Base-by-base conservation (phyloP, 179 eudicot species). In the Patellifolia procumbens region DNA sequence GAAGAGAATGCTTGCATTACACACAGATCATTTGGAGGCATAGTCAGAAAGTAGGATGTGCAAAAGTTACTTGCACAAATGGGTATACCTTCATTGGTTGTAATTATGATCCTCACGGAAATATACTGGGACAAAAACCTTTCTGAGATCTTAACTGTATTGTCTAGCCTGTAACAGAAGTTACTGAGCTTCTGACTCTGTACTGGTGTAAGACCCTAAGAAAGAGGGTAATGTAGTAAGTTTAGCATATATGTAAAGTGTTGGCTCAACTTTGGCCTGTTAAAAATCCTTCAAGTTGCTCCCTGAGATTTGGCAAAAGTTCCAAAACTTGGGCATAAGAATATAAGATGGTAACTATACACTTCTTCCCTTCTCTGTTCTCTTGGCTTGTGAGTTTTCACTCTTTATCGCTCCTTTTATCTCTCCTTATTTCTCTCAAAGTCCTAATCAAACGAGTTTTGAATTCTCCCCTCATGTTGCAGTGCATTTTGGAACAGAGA, bases 101-200 rank as follows among this genome's bases (percentile, higher is more conserved):
- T 69, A 83, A 83, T 22, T 83, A 83, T 63, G 78, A 83, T 74
- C 86, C 86, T 19, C 83, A 79, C 68, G 86, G 86, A 9, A 83
- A 83, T 62, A 72, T 79, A 31, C 31, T 76, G 1, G 86, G 86
- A 49, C 77, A 83, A 80, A 79, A 52, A 17, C 86, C 86, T 60
- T 83, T 70, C 74, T 83, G 26, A 79, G 16, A 12, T 53, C 7
- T n/a, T 20, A 4, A 53, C 59, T 53, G 59, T 53, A 17, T n/a
- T n/a, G n/a, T 9, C 43, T 39, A 9, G 43, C 59, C 59, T 53
- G 59, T n/a, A 53, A 20, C 56, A 51, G 7, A 17, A 51, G 8
- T 51, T 17, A 51, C 7, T 51, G 60, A 55, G 2, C 60, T 22
- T n/a, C 29, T 55, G 24, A 22, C 4, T 55, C 60, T 55, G 60